A percentile compares a stretch with the other conserved stretches of the same genome.
phyloP scores from a whole-genome alignment of 305 asterid genomes.

The Solanum chacoense region DNA sequence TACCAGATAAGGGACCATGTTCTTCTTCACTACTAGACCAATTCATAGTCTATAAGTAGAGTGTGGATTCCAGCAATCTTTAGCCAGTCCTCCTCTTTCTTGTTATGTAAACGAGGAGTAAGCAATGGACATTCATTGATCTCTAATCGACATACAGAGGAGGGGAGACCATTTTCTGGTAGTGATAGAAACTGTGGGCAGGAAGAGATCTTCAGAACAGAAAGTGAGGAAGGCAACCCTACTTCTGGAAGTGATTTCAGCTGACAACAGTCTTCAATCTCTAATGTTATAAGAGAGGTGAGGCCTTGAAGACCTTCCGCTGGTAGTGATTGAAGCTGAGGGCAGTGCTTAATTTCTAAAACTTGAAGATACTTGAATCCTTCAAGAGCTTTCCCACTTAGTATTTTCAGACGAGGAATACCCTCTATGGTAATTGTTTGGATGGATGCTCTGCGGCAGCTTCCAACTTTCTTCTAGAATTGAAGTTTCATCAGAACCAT shows the following conservation, averaged over 20 bases:
- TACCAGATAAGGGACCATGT: not conserved
- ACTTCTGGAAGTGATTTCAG: not conserved
- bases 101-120: not conserved
- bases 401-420: not conserved
- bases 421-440: not conserved
- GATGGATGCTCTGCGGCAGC: not conserved
- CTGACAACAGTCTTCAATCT: not conserved
- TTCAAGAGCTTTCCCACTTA: not conserved
- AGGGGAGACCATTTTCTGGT: conserved; percentile 2
- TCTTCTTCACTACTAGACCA: not conserved
- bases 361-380: not conserved
- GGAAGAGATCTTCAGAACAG: not conserved
- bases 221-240: not conserved
- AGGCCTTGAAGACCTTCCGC: not conserved
- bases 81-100: conserved; percentile 6
- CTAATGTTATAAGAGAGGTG: not conserved
- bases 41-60: not conserved
- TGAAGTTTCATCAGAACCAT: not conserved
- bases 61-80: not conserved
- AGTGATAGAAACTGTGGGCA: not conserved
- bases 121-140: not conserved
- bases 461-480: not conserved
- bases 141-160: not conserved
- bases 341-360: not conserved
- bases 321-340: not conserved